Evolutionary conservation across 2,329 filamentous ascomycete species (phyloP).

Genomic region (Pyrenochaeta sp.): DNA sequence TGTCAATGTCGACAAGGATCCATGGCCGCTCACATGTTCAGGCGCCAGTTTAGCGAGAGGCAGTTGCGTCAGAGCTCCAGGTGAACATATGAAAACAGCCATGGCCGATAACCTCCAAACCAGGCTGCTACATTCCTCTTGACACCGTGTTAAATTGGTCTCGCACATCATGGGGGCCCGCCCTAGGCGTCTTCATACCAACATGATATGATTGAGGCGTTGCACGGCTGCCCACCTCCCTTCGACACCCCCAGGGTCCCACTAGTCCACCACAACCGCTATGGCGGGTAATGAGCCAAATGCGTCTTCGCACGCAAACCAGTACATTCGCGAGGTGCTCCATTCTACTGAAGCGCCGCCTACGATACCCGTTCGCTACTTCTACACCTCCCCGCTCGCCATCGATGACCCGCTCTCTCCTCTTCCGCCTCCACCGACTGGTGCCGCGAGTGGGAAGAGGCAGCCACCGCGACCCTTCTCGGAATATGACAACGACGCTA

Average conservation of each 20-base stretch:
- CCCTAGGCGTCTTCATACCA: constrained; percentile 6
- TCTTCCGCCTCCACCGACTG: constrained; percentile 62
- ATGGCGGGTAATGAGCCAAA: constrained; percentile 32
- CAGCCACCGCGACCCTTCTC: constrained; percentile 80
- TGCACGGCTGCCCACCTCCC: constrained; percentile 6
- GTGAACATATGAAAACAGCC: constrained; percentile 24
- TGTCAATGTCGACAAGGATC: neutral
- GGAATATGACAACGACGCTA: constrained; percentile 76
- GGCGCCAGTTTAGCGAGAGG: constrained; percentile 31
- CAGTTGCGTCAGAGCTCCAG: constrained; percentile 41
- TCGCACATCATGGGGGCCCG: constrained; percentile 15
- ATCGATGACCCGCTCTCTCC: constrained; percentile 90
- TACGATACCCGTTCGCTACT: constrained; percentile 64
- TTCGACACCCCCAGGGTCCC: constrained; percentile 9
- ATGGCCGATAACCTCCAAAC: constrained; percentile 16
- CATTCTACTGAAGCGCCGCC: constrained; percentile 49
- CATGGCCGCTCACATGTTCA: constrained; percentile 24
- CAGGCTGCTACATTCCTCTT: constrained; percentile 27
- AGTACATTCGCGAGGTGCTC: constrained; percentile 56
- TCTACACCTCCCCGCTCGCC: constrained; percentile 81
- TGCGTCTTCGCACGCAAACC: constrained; percentile 48
- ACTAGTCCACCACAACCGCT: constrained; percentile 7
- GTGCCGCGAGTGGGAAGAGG: constrained; percentile 57
- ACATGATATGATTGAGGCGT: constrained; percentile 22
- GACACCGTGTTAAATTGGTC: constrained; percentile 7